Percentiles rank a stretch among this genome's conserved stretches.
Conservation (phyloP, 2,329 filamentous ascomycete species). For the Capronia epimyces region DNA sequence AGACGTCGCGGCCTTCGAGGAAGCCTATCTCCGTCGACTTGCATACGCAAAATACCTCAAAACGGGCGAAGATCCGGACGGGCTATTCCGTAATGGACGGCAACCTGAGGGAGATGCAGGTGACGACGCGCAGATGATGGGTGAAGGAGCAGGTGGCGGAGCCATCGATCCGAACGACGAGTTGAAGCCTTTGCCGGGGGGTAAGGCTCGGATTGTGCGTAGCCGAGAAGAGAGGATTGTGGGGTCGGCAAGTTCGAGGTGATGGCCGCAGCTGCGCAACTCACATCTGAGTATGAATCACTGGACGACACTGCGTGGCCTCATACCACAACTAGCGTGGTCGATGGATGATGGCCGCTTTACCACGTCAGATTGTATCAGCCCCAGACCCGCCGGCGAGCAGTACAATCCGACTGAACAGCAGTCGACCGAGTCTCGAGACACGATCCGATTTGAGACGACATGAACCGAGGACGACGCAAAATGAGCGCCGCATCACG, state of each 20-base stretch:
- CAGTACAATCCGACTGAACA: too few species aligned
- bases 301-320: too few species aligned
- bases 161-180: constrained; percentile 46
- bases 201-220: constrained; percentile 45
- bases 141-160: constrained; percentile 25
- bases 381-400: too few species aligned
- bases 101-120: constrained; percentile 12
- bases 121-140: constrained; percentile 16
- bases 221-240: constrained; percentile 43
- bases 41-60: constrained; percentile 25
- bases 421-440: too few species aligned
- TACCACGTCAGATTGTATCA: too few species aligned
- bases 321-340: too few species aligned
- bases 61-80: constrained; percentile 28
- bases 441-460: too few species aligned
- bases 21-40: constrained; percentile 28
- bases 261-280: neutral
- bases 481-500: too few species aligned
- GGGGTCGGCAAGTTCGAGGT: constrained; percentile 12
- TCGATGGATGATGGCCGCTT: too few species aligned
- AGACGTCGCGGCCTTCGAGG: constrained; percentile 46
- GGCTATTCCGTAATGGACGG: constrained; percentile 21
- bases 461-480: too few species aligned
- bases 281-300: too few species aligned
- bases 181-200: constrained; percentile 46